Evolutionary conservation across 352 stramenopile species (phyloP), one percentile per base, ranked within the genome.

Genomic region (Paralagenidium karlingii): DNA sequence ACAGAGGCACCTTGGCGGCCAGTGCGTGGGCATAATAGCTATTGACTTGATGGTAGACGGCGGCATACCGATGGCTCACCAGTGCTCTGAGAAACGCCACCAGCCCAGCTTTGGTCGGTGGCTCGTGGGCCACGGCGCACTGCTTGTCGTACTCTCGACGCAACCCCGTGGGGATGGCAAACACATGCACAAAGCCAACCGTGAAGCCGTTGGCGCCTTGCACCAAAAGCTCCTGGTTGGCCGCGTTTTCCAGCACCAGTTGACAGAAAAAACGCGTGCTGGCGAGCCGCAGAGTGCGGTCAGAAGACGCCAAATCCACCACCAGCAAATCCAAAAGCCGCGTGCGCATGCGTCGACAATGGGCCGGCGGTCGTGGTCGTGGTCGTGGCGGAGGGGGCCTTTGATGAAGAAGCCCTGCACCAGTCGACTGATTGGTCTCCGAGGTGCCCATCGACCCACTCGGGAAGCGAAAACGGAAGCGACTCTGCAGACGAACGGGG

Each of bases 181-280:
- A 79, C 6, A 68, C 48, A 20, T 82, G 50, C 31, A 79, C 32
- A 64, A 64, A 82, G n/a, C 64, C 68, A 27, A 75, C 41, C 0
- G 57, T 61, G 44, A 77, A 53, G 2, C 55, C 60, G n/a, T 33
- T 43, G 0, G 43, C 19, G 11, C 49, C 29, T 31, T 61, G 53
- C 24, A 53, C 43, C 9, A 70, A 45, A 18, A 47, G 40, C 22
- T 64, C 49, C 31, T 70, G 60, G 30, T 63, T 63, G 4, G 56
- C 28, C 16, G 64, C 34, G 25, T 60, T 79, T 40, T 82, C 65
- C 40, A 76, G 68, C 36, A 54, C 50, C 34, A 66, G 53, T 8
- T 66, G 53, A n/a, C 65, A 76, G 16, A 82, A 25, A 13, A 80
- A 47, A 0, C 68, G 60, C 22, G 65, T 49, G 1, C 65, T 51